These are phyloP conservation scores for Entomortierella chlamydospora DNA, from an alignment of 192 early-diverging fungal species.

Conservation along the genomic window DNA sequence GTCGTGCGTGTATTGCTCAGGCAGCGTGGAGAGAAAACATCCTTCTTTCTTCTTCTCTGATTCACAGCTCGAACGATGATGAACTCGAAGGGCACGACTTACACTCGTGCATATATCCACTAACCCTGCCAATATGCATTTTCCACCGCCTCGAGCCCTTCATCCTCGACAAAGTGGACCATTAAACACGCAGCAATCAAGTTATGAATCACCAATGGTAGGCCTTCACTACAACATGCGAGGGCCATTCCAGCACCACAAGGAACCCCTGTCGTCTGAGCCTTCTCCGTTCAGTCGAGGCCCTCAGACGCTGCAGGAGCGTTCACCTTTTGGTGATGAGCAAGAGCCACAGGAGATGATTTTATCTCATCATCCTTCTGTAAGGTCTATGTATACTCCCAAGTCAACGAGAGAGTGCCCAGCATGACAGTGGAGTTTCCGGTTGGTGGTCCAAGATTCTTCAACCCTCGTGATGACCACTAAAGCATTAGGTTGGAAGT, in stretches of 20 bases:
- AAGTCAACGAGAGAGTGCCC: background rate
- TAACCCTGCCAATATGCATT: conserved; percentile 19
- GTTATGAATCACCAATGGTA: conserved; percentile 26
- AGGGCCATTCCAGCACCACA: conserved; percentile 27
- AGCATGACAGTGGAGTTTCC: conserved; percentile 8
- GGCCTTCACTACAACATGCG: conserved; percentile 19
- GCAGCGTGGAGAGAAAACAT: conserved; percentile 49
- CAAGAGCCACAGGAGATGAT: background rate
- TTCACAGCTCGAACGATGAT: conserved; percentile 38
- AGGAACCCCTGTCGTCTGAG: conserved; percentile 13
- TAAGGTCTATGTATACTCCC: conserved; percentile 11
- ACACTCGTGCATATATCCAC: conserved; percentile 23
- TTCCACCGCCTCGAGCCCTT: conserved; percentile 30
- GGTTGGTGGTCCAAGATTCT: background rate
- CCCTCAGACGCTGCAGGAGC: conserved; percentile 25
- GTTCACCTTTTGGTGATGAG: conserved; percentile 4
- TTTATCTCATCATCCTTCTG: conserved; percentile 5
- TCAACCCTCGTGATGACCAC: background rate
- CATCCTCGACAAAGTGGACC: conserved; percentile 41
- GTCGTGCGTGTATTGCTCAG: conserved; percentile 24
- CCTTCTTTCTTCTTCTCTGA: conserved; percentile 25
- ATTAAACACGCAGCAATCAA: conserved; percentile 33
- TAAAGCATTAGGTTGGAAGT: background rate
- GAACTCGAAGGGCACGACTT: conserved; percentile 41
- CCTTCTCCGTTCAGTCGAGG: conserved; percentile 16